Conservation (phyloP, 768 basidiomycete species). For the Clathrus columnatus region DNA sequence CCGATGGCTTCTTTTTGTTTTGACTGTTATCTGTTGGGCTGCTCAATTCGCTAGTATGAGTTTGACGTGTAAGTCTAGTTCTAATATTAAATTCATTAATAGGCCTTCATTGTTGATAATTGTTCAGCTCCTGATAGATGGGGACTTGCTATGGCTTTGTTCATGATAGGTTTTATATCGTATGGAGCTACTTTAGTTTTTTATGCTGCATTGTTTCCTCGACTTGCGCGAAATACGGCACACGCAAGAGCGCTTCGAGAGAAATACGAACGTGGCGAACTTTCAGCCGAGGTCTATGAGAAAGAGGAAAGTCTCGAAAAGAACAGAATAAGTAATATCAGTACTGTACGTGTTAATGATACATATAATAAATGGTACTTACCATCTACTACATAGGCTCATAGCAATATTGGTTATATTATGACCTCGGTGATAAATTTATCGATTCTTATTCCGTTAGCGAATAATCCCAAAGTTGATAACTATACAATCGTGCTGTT, state of each 20-base stretch:
- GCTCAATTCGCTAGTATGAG: conserved; percentile 72
- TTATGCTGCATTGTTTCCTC: conserved; percentile 70
- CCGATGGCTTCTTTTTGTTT: conserved; percentile 63
- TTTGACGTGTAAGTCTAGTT: conserved; percentile 55
- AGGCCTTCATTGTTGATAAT: no score
- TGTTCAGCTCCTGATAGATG: conserved; percentile 53
- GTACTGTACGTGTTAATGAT: conserved; percentile 48
- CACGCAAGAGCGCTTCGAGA: conserved; percentile 47
- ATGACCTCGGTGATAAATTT: conserved; percentile 57
- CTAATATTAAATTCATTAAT: no score
- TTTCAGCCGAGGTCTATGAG: conserved; percentile 56
- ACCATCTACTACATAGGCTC: conserved; percentile 39
- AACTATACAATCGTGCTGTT: conserved; percentile 69
- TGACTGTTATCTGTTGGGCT: conserved; percentile 72
- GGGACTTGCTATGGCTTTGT: conserved; percentile 69
- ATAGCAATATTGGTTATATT: conserved; percentile 72
- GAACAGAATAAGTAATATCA: conserved; percentile 79
- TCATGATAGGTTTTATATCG: conserved; percentile 69
- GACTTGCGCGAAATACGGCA: conserved; percentile 69
- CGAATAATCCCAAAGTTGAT: conserved; percentile 50
- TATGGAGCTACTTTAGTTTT: conserved; percentile 80
- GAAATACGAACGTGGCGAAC: conserved; percentile 51
- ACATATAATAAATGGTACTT: background rate
- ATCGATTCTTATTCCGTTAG: conserved; percentile 57
- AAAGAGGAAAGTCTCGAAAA: conserved; percentile 71